phyloP scores from a whole-genome alignment of 2,329 filamentous ascomycete genomes.

The Domatiomyces catenatus region DNA sequence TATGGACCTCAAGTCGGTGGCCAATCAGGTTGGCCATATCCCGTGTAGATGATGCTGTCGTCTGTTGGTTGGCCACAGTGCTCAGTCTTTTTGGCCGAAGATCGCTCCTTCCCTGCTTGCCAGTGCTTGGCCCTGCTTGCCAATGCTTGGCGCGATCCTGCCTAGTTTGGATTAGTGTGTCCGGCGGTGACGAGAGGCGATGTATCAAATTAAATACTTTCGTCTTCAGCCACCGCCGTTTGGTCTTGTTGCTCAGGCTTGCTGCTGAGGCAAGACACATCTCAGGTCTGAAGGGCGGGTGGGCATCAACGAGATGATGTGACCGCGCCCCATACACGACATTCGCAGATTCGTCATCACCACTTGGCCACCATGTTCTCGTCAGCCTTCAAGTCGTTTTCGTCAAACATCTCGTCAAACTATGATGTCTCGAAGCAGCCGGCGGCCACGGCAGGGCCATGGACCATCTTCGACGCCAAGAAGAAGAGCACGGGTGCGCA shows the following conservation, averaged over 20 bases:
- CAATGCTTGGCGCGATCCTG: neutral
- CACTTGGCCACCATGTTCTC: constrained; percentile 68
- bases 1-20: too few relatives aligned
- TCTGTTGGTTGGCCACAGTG: neutral
- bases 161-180: neutral
- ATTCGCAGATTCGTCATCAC: neutral
- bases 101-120: neutral
- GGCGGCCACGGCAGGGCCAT: constrained; percentile 72
- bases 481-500: constrained; percentile 85
- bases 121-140: neutral
- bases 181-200: neutral
- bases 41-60: too few relatives aligned
- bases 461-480: constrained; percentile 96
- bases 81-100: neutral
- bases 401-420: constrained; percentile 81
- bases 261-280: neutral
- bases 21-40: too few relatives aligned
- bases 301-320: neutral
- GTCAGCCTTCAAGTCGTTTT: constrained; percentile 83
- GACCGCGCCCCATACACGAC: neutral
- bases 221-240: neutral
- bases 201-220: neutral
- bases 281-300: neutral
- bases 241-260: neutral
- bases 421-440: constrained; percentile 66